Conservation (phyloP, 495 filamentous ascomycete species). For the Glarea lozoyensis region DNA sequence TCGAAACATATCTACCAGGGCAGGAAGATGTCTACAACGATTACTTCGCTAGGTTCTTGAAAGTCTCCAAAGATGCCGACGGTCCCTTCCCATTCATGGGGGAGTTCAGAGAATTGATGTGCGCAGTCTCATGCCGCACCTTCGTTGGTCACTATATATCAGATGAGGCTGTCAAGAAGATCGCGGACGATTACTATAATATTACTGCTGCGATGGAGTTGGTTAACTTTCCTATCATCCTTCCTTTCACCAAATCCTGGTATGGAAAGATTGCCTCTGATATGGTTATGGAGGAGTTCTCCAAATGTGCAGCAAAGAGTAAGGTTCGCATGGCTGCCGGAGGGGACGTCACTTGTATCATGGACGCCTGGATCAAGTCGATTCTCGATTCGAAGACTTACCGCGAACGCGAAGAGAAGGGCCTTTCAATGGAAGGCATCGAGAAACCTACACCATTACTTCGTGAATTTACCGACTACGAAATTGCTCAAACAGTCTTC, state of each 20-base stretch:
- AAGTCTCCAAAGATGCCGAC: constrained; percentile 59
- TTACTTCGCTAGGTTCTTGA: constrained; percentile 72
- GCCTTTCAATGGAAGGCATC: constrained; percentile 51
- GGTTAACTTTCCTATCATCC: constrained; percentile 97
- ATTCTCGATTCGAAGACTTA: constrained; percentile 78
- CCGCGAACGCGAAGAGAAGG: constrained; percentile 59
- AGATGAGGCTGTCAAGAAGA: constrained; percentile 84
- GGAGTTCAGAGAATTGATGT: constrained; percentile 92
- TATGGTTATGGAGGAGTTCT: constrained; percentile 84
- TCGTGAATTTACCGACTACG: constrained; percentile 80
- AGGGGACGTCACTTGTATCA: constrained; percentile 79
- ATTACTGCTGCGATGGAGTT: constrained; percentile 94
- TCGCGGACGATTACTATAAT: constrained; percentile 92
- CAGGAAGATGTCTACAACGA: constrained; percentile 86
- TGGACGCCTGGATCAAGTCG: constrained; percentile 85
- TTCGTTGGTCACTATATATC: constrained; percentile 95
- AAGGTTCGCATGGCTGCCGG: constrained; percentile 89
- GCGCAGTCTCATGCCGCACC: constrained; percentile 86
- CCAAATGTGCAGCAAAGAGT: constrained; percentile 86
- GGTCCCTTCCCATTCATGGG: constrained; percentile 80
- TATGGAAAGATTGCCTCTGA: constrained; percentile 94
- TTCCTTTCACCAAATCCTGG: constrained; percentile 94
- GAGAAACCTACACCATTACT: constrained; percentile 78
- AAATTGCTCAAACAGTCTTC: constrained; percentile 92
- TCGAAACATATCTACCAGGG: constrained; percentile 81